These are phyloP conservation scores for Pseudocercospora vitis DNA, from an alignment of 2,329 filamentous ascomycete species.

Conservation along the genomic window DNA sequence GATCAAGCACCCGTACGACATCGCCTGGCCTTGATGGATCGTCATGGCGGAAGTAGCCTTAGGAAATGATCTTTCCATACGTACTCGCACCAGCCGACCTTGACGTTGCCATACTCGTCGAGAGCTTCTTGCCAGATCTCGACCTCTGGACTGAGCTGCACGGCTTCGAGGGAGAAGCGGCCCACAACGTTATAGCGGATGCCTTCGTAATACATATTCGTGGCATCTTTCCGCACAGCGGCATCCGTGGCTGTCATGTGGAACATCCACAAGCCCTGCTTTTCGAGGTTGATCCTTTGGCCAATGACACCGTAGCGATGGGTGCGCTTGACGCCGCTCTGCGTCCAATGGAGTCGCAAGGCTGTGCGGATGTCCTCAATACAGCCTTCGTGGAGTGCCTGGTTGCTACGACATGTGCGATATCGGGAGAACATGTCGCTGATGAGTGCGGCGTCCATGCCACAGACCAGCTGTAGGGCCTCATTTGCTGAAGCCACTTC, in stretches of 20 bases:
- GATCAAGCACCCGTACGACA: too few species aligned
- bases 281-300: background rate
- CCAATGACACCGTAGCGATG: constrained; percentile 14
- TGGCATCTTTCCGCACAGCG: constrained; percentile 7
- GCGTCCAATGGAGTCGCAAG: constrained; percentile 6
- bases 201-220: background rate
- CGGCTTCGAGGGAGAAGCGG: constrained; percentile 9
- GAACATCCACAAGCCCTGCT: constrained; percentile 3
- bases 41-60: background rate
- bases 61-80: background rate
- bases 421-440: constrained; percentile 12
- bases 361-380: constrained; percentile 3
- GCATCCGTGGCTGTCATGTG: constrained; percentile 10
- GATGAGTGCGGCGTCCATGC: constrained; percentile 10
- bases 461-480: constrained; percentile 4
- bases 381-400: constrained; percentile 12
- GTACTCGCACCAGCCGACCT: constrained; percentile 6
- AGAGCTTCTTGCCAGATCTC: constrained; percentile 6
- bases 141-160: constrained; percentile 13
- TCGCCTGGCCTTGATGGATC: constrained; percentile 4
- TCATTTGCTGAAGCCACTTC: background rate
- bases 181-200: constrained; percentile 12
- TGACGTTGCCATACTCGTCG: background rate
- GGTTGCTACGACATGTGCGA: constrained; percentile 9
- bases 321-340: constrained; percentile 1